A percentile compares a stretch with the other conserved stretches of the same genome.
phyloP scores from a whole-genome alignment of 768 basidiomycete species.

The Clitopilus hobsonii region DNA sequence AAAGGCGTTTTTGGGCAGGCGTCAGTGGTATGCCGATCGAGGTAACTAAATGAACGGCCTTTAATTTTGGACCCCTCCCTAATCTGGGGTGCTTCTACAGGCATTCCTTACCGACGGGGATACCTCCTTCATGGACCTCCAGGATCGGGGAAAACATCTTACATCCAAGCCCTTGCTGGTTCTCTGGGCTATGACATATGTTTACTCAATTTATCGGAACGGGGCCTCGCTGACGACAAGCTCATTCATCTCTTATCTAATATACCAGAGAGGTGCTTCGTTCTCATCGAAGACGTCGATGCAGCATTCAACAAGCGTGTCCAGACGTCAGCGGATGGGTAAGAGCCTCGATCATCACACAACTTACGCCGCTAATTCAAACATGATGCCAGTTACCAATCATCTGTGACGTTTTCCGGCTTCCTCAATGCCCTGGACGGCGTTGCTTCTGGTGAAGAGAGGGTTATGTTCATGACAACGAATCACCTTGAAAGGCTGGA shows the following conservation, averaged over 20 bases:
- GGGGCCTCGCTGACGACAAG: constrained; percentile 95
- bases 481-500: constrained; percentile 90
- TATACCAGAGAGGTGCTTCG: constrained; percentile 86
- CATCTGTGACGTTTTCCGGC: constrained; percentile 95
- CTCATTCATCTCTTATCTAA: constrained; percentile 90
- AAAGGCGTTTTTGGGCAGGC: constrained; percentile 73
- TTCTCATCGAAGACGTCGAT: constrained; percentile 97
- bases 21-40: constrained; percentile 95
- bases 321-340: constrained; percentile 92
- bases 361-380: neutral
- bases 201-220: constrained; percentile 90
- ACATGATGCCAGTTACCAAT: constrained; percentile 67
- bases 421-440: constrained; percentile 96
- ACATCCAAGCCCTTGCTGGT: constrained; percentile 95
- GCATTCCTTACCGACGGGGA: constrained; percentile 95
- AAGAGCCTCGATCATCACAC: constrained; percentile 19
- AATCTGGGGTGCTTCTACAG: constrained; percentile 33
- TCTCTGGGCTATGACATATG: constrained; percentile 93
- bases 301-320: constrained; percentile 94
- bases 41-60: constrained; percentile 46
- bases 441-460: constrained; percentile 94
- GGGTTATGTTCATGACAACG: constrained; percentile 99
- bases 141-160: constrained; percentile 97
- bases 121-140: constrained; percentile 95
- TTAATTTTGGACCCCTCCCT: constrained; percentile 1